Percentiles rank a stretch among this genome's conserved stretches.
These are phyloP conservation scores for Lonicera japonica DNA, from an alignment of 129 eudicot genomes.

Conservation along the genomic window DNA sequence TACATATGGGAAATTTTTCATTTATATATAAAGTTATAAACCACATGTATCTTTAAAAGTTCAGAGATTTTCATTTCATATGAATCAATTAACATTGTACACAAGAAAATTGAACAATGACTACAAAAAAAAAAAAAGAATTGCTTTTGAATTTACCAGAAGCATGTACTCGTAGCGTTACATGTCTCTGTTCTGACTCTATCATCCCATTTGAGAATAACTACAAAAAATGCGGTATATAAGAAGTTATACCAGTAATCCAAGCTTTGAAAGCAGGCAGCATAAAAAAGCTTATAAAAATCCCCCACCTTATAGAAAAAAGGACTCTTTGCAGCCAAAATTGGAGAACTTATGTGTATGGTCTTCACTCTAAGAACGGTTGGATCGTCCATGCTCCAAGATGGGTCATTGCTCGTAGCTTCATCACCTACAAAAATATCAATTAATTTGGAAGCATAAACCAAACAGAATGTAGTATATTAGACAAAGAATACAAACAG, in stretches of 20 bases:
- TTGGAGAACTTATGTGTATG: slow-evolving; percentile 68
- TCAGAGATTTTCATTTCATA: neutral
- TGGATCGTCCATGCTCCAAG: slow-evolving; percentile 39
- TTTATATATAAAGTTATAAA: too few species aligned
- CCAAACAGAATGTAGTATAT: neutral
- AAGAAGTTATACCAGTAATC: neutral
- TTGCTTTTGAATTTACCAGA: slow-evolving; percentile 46
- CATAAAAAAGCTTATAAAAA: slow-evolving; percentile 8
- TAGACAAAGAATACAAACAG: neutral
- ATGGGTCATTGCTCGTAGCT: slow-evolving; percentile 28
- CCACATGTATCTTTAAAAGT: too few species aligned
- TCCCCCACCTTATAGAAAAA: slow-evolving; percentile 69
- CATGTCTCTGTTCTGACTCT: slow-evolving; percentile 57
- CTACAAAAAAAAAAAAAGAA: neutral
- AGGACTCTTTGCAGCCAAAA: slow-evolving; percentile 87
- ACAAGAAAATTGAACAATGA: neutral
- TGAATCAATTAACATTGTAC: neutral
- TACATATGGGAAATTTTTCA: too few species aligned
- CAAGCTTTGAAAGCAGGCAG: neutral
- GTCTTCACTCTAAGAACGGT: slow-evolving; percentile 42
- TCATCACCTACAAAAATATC: slow-evolving; percentile 27
- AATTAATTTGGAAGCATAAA: neutral
- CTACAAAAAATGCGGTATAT: slow-evolving; percentile 22
- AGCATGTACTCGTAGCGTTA: slow-evolving; percentile 55
- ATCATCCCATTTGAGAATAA: slow-evolving; percentile 76